phyloP scores from a whole-genome alignment of 2,329 filamentous ascomycete species.

The Cladosporium sp. region DNA sequence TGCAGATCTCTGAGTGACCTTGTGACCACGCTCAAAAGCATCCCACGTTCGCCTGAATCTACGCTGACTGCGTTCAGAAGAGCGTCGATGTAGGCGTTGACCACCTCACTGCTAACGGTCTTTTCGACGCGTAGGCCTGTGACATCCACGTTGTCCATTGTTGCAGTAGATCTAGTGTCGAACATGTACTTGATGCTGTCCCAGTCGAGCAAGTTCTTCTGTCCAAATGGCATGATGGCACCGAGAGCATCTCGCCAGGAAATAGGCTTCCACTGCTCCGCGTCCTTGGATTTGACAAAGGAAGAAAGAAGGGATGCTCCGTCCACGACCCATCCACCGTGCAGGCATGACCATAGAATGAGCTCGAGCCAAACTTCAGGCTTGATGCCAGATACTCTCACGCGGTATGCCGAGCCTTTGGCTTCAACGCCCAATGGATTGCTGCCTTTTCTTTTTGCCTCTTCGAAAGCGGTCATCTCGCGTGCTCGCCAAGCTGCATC shows the following conservation, averaged over 20 bases:
- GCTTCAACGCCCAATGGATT: neutral
- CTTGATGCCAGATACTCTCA: slow-evolving; percentile 14
- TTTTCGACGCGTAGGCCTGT: slow-evolving; percentile 29
- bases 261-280: slow-evolving; percentile 27
- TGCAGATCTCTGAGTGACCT: slow-evolving; percentile 33
- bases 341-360: slow-evolving; percentile 48
- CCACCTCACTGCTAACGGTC: slow-evolving; percentile 56
- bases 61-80: slow-evolving; percentile 43
- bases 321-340: slow-evolving; percentile 43
- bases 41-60: slow-evolving; percentile 39
- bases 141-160: slow-evolving; percentile 16
- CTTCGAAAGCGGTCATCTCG: slow-evolving; percentile 26
- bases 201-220: slow-evolving; percentile 26
- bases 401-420: slow-evolving; percentile 4
- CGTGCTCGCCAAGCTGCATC: slow-evolving; percentile 48
- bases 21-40: slow-evolving; percentile 31
- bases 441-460: slow-evolving; percentile 1
- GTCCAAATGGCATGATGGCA: slow-evolving; percentile 20
- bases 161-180: slow-evolving; percentile 21
- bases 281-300: neutral
- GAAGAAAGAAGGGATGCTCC: slow-evolving; percentile 36
- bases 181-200: slow-evolving; percentile 27
- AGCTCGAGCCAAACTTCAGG: slow-evolving; percentile 49
- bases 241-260: slow-evolving; percentile 41
- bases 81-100: slow-evolving; percentile 51